Base-by-base conservation (phyloP, 495 filamentous ascomycete species). In the Echria macrotheca region DNA sequence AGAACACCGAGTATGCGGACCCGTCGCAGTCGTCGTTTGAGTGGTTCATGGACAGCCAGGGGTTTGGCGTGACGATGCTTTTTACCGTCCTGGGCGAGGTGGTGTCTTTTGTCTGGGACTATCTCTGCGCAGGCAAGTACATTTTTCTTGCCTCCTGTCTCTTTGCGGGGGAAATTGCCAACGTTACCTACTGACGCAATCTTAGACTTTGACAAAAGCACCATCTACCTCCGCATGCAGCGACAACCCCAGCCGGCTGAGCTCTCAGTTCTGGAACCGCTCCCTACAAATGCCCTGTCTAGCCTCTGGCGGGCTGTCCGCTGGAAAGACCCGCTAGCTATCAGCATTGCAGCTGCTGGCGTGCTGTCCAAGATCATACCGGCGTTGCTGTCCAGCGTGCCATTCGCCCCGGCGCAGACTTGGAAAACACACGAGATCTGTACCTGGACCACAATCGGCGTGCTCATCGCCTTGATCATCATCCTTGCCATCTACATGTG, bases 41-140 rank as follows among this genome's bases (percentile, higher is more conserved):
- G 28, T 17, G 4, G 18, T 46, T 46, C 17, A 46, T 46, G 28
- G 43, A 46, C 18, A 46, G 43, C 29, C 11, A 35, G 26, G 18
- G 15, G 10, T 46, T 46, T 22, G 43, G 38, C 4, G 43, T 46
- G 15, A 46, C 14, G 11, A 15, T 21, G 7, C 43, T 46, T 3
- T 46, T 21, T 11, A 19, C 14, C 15, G 43, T 4, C 26, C 15
- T 35, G 26, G 38, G 38, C 8, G 19, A 21, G 19, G 14, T 41
- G 19, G 14, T 37, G 19, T 23, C 14, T 21, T 41, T 41, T 41
- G 15, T 19, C 8, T 41, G 38, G 38, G 38, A 24, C 7, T 3
- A 41, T 19, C 19, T 41, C 15, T 41, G 38, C 19, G 14, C 14
- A 3, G 38, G 38, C 14, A 23, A 41, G 38, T 41, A 17, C 15